These are phyloP conservation scores for Arthrobotrys iridis DNA, from an alignment of 2,329 filamentous ascomycete species.

Conservation along the genomic window DNA sequence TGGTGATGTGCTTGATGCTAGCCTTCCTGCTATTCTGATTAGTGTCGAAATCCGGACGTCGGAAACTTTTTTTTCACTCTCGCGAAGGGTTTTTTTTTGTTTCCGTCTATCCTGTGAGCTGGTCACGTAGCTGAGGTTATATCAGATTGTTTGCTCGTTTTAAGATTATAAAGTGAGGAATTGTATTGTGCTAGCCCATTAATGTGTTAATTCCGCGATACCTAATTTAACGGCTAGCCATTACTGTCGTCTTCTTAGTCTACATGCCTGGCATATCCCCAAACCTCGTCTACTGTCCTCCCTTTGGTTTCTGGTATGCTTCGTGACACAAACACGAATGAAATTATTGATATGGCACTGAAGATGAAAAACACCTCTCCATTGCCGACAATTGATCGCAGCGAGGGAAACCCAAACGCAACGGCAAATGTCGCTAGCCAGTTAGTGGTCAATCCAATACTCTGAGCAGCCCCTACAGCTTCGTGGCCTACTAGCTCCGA, in stretches of 20 bases:
- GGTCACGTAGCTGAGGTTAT: background rate
- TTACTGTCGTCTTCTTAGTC: slow-evolving; percentile 3
- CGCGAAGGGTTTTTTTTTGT: background rate
- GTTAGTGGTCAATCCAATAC: slow-evolving; percentile 84
- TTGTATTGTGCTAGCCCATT: no score
- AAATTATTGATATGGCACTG: slow-evolving; percentile 74
- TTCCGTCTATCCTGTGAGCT: background rate
- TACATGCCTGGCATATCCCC: slow-evolving; percentile 33
- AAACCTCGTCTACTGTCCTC: slow-evolving; percentile 61
- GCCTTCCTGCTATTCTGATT: no score
- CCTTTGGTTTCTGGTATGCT: slow-evolving; percentile 88
- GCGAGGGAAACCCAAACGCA: slow-evolving; percentile 94
- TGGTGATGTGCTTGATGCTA: no score
- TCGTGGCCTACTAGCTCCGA: slow-evolving; percentile 90
- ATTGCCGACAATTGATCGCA: slow-evolving; percentile 74
- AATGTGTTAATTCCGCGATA: no score
- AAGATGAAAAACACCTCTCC: slow-evolving; percentile 96
- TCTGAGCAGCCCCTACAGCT: slow-evolving; percentile 90
- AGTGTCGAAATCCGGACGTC: background rate
- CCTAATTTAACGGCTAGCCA: no score
- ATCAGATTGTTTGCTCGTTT: no score
- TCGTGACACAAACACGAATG: slow-evolving; percentile 76
- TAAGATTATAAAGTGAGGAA: no score
- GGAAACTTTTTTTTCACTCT: background rate
- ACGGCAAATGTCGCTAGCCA: slow-evolving; percentile 92